phyloP scores from a whole-genome alignment of 495 filamentous ascomycete genomes.

The Xeromyces bisporus region DNA sequence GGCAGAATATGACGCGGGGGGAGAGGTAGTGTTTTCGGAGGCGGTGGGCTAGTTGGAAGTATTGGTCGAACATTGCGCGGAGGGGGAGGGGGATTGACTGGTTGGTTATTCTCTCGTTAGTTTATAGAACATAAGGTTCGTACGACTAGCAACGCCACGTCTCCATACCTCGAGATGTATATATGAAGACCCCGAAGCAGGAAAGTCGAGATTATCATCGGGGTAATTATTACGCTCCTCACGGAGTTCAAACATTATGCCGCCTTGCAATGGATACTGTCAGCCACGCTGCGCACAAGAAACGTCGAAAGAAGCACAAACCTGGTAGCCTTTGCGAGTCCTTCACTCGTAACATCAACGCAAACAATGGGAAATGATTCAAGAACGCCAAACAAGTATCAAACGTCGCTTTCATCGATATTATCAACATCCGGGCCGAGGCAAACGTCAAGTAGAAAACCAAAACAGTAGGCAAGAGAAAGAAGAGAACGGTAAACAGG shows the following conservation, averaged over 20 bases:
- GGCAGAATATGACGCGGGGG: slow-evolving; percentile 67
- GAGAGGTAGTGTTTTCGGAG: slow-evolving; percentile 92
- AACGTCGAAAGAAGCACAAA: slow-evolving; percentile 13
- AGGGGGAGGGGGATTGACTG: slow-evolving; percentile 84
- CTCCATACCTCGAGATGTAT: slow-evolving; percentile 57
- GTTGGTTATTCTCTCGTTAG: slow-evolving; percentile 3
- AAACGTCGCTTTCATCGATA: slow-evolving; percentile 71
- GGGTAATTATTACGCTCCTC: slow-evolving; percentile 25
- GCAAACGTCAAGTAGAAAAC: slow-evolving; percentile 98
- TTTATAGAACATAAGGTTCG: neutral
- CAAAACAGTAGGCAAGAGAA: slow-evolving; percentile 81
- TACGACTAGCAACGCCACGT: slow-evolving; percentile 3
- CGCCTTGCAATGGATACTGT: slow-evolving; percentile 33
- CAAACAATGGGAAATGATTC: slow-evolving; percentile 97
- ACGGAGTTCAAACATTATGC: slow-evolving; percentile 79
- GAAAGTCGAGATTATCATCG: slow-evolving; percentile 4
- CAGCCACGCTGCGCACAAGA: neutral
- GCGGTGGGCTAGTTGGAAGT: slow-evolving; percentile 83
- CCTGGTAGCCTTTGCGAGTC: slow-evolving; percentile 82
- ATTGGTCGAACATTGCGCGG: slow-evolving; percentile 85
- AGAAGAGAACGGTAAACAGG: slow-evolving; percentile 89
- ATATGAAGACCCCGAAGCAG: slow-evolving; percentile 47
- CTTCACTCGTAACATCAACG: slow-evolving; percentile 89
- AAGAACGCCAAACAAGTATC: slow-evolving; percentile 86
- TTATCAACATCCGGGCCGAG: slow-evolving; percentile 83